phyloP scores from a whole-genome alignment of 805 yeast genomes.

The Cyberlindnera mississippiensis region DNA sequence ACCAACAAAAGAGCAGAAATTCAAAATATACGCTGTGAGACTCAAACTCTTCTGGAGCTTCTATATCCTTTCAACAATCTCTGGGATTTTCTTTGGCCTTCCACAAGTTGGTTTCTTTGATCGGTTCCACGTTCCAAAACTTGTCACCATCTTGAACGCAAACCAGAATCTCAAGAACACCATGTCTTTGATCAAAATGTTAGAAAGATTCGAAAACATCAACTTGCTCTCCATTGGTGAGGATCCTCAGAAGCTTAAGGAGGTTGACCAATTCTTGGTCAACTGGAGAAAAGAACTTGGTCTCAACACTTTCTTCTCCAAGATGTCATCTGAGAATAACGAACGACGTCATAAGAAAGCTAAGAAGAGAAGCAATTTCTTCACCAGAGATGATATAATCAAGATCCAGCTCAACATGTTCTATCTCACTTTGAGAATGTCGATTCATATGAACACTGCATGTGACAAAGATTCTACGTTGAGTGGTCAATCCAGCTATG shows the following conservation, averaged over 20 bases:
- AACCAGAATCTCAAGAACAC: slow-evolving; percentile 33
- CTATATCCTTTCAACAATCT: slow-evolving; percentile 29
- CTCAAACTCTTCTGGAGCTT: slow-evolving; percentile 43
- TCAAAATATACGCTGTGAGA: slow-evolving; percentile 25
- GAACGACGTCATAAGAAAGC: slow-evolving; percentile 14
- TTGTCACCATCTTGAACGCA: slow-evolving; percentile 33
- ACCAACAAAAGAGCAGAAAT: slow-evolving; percentile 14
- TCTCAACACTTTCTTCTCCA: slow-evolving; percentile 13
- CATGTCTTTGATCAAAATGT: slow-evolving; percentile 30
- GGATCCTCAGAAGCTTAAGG: slow-evolving; percentile 20
- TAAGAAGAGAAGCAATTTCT: slow-evolving; percentile 12
- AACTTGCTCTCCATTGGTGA: slow-evolving; percentile 18
- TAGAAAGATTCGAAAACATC: slow-evolving; percentile 20
- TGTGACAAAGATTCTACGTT: slow-evolving; percentile 5
- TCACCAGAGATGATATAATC: slow-evolving; percentile 18
- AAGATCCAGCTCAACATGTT: slow-evolving; percentile 28
- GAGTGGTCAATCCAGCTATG: slow-evolving; percentile 15
- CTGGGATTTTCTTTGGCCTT: slow-evolving; percentile 23
- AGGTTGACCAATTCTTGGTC: slow-evolving; percentile 13
- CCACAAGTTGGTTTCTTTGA: slow-evolving; percentile 24
- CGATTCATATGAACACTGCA: slow-evolving; percentile 11
- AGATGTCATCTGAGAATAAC: slow-evolving; percentile 13
- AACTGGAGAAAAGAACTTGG: slow-evolving; percentile 18
- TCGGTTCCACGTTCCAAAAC: slow-evolving; percentile 29
- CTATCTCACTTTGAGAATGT: slow-evolving; percentile 10